These are phyloP conservation scores for Fusarium tjaetaba DNA, from an alignment of 2,329 filamentous ascomycete genomes.

Conservation along the genomic window DNA sequence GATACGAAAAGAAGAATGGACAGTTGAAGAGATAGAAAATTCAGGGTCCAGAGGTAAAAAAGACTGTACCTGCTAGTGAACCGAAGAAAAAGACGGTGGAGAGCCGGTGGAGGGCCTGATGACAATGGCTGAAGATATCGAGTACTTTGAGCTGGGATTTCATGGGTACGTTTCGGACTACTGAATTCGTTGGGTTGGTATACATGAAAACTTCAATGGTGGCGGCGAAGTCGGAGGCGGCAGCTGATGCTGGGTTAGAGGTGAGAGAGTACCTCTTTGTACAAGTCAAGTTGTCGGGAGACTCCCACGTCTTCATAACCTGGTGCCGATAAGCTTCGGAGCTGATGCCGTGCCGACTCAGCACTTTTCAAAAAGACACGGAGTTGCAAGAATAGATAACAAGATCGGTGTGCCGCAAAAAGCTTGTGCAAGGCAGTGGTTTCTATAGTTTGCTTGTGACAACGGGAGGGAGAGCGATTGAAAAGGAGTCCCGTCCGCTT, in stretches of 20 bases:
- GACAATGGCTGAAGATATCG: slow-evolving; percentile 36
- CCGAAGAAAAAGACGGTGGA: slow-evolving; percentile 40
- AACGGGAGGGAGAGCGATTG: slow-evolving; percentile 21
- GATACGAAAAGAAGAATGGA: slow-evolving; percentile 22
- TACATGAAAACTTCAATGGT: slow-evolving; percentile 35
- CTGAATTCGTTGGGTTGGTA: slow-evolving; percentile 28
- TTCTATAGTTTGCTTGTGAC: slow-evolving; percentile 16
- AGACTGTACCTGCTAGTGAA: slow-evolving; percentile 38
- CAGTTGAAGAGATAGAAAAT: slow-evolving; percentile 18
- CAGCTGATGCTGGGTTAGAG: slow-evolving; percentile 5
- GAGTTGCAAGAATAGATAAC: slow-evolving; percentile 4
- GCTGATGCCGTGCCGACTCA: slow-evolving; percentile 11
- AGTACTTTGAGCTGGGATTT: slow-evolving; percentile 22
- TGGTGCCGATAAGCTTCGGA: slow-evolving; percentile 26
- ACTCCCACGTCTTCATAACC: slow-evolving; percentile 14
- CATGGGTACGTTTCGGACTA: slow-evolving; percentile 22
- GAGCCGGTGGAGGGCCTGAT: slow-evolving; percentile 38
- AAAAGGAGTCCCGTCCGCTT: slow-evolving; percentile 31
- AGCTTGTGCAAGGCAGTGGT: background rate
- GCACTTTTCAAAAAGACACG: background rate
- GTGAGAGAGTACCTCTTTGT: slow-evolving; percentile 13
- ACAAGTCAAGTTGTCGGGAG: slow-evolving; percentile 3
- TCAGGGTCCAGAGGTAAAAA: slow-evolving; percentile 24
- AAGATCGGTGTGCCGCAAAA: slow-evolving; percentile 4
- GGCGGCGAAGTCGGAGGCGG: slow-evolving; percentile 26